phyloP scores from a whole-genome alignment of 129 eudicot genomes.

The Deinandra increscens region DNA sequence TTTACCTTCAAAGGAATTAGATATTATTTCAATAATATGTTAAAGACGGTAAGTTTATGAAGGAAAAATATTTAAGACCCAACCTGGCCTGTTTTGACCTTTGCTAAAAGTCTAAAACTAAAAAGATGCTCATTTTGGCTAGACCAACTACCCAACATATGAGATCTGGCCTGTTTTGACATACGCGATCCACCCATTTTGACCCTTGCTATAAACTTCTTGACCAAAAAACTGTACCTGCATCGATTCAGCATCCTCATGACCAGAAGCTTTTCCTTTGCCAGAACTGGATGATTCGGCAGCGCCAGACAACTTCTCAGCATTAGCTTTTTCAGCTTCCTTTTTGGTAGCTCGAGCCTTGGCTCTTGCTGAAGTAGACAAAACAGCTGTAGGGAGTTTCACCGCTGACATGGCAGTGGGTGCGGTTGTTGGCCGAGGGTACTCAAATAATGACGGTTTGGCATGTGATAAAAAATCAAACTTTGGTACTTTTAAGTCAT shows the following conservation, averaged over 20 bases:
- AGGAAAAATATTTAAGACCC: not conserved
- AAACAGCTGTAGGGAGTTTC: constrained; percentile 92
- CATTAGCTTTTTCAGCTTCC: constrained; percentile 78
- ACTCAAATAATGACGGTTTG: constrained; percentile 91
- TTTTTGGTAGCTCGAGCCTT: constrained; percentile 89
- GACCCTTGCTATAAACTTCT: not conserved
- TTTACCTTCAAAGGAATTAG: not conserved
- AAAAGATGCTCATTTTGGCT: too few species aligned
- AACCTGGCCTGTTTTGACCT: too few species aligned
- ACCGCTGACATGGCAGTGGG: constrained; percentile 80
- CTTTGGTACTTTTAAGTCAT: constrained; percentile 81
- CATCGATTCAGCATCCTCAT: constrained; percentile 79
- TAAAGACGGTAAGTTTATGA: not conserved
- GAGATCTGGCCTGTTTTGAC: not conserved
- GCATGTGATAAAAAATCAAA: constrained; percentile 91
- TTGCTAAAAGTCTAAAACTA: too few species aligned
- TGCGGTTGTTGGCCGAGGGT: constrained; percentile 87
- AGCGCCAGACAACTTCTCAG: constrained; percentile 49
- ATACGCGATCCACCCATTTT: not conserved
- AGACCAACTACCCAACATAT: too few species aligned
- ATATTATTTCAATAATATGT: not conserved
- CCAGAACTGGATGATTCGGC: constrained; percentile 49
- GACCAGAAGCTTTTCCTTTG: constrained; percentile 60
- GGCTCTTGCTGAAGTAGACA: constrained; percentile 89
- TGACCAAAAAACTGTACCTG: constrained; percentile 44